Percentiles rank a stretch among this genome's conserved stretches.
Evolutionary conservation across 345 rosid genomes (phyloP).

Genomic region (Brassica nigra): DNA sequence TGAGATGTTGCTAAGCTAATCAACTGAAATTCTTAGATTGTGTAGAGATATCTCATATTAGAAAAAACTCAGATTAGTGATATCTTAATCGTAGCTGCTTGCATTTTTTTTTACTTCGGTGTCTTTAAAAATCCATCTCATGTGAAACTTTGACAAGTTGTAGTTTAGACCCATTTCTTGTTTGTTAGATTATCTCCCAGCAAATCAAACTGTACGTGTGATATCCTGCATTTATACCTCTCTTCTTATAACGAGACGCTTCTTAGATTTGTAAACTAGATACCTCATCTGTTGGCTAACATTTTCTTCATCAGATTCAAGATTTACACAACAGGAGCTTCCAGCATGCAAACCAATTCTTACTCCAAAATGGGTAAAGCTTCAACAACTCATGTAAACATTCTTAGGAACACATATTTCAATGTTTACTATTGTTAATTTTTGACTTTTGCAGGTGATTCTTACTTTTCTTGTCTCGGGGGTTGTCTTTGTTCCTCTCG

Average conservation of each 20-base stretch:
- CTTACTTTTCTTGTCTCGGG: neutral
- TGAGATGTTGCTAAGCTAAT: neutral
- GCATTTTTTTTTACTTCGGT: neutral
- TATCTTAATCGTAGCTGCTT: neutral
- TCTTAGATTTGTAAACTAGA: neutral
- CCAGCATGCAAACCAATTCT: neutral
- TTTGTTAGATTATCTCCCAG: neutral
- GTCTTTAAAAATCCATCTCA: neutral
- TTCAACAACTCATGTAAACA: neutral
- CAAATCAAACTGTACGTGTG: neutral
- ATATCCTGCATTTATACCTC: no score
- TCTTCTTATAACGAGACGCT: neutral
- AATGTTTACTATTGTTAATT: neutral
- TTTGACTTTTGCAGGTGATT: neutral
- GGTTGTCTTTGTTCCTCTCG: neutral
- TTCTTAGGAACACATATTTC: neutral
- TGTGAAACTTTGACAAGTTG: neutral
- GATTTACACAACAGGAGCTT: neutral
- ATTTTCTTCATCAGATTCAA: neutral
- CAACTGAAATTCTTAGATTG: neutral
- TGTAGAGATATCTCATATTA: neutral
- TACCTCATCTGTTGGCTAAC: neutral
- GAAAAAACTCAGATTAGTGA: neutral
- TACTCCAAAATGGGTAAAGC: neutral
- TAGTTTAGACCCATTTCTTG: neutral